phyloP scores from a whole-genome alignment of 495 filamentous ascomycete genomes.

The Rhypophila decipiens region DNA sequence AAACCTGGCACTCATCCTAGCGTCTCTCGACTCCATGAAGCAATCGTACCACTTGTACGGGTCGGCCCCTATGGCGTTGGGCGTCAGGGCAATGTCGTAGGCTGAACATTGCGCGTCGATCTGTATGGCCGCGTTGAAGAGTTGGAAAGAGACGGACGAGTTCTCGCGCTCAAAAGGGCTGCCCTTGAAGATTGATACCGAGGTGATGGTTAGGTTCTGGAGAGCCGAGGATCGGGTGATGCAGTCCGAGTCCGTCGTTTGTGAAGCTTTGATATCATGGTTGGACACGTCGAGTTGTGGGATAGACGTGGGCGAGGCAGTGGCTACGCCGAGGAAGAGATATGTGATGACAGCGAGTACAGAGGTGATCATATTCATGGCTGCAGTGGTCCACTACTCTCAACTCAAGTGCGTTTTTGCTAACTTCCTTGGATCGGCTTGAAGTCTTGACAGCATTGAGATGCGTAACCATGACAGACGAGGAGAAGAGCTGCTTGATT shows the following conservation, averaged over 20 bases:
- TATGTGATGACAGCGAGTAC: too few relatives aligned
- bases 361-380: too few relatives aligned
- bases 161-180: constrained; percentile 4
- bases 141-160: constrained; percentile 1
- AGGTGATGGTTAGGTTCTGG: constrained; percentile 4
- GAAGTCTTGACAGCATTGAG: too few relatives aligned
- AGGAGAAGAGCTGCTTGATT: too few relatives aligned
- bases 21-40: background rate
- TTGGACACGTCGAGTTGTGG: too few relatives aligned
- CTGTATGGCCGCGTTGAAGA: background rate
- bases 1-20: background rate
- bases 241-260: constrained; percentile 1
- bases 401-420: too few relatives aligned
- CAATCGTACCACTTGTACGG: constrained; percentile 12
- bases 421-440: too few relatives aligned
- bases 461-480: too few relatives aligned
- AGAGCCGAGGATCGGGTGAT: constrained; percentile 1
- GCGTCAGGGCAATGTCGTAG: constrained; percentile 1
- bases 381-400: too few relatives aligned
- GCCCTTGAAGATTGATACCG: background rate
- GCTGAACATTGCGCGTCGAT: constrained; percentile 2
- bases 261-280: too few relatives aligned
- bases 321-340: too few relatives aligned
- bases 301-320: too few relatives aligned
- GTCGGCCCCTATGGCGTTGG: constrained; percentile 3